Conservation (phyloP, 306 rosid genomes). For the Cucurbita maxima region DNA sequence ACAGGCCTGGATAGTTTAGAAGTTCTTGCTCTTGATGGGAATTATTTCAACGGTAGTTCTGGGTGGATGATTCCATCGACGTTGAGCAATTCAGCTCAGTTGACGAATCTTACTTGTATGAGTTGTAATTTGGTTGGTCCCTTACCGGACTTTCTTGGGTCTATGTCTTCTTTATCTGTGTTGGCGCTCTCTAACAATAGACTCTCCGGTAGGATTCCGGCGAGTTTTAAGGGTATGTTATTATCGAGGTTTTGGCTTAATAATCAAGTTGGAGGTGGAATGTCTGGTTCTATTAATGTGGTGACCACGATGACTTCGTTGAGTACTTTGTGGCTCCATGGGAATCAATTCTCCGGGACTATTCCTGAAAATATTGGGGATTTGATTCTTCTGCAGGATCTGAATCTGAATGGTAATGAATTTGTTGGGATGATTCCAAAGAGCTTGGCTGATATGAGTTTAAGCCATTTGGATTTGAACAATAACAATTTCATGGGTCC, state of each 20-base stretch:
- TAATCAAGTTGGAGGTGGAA: constrained; percentile 36
- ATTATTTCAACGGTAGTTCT: constrained; percentile 31
- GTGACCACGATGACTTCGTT: constrained; percentile 53
- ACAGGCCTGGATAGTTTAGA: constrained; percentile 41
- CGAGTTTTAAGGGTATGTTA: constrained; percentile 12
- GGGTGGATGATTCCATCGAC: constrained; percentile 62
- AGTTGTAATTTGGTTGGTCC: constrained; percentile 61
- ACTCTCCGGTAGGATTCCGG: constrained; percentile 44
- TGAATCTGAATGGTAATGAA: constrained; percentile 59
- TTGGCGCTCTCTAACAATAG: constrained; percentile 48
- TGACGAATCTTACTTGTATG: constrained; percentile 50
- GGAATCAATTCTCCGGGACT: constrained; percentile 54
- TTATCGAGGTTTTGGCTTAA: constrained; percentile 65
- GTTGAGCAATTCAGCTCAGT: constrained; percentile 30
- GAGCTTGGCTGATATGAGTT: constrained; percentile 34
- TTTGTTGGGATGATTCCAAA: constrained; percentile 69
- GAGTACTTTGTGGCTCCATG: constrained; percentile 70
- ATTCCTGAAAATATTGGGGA: constrained; percentile 62
- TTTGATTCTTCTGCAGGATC: constrained; percentile 45
- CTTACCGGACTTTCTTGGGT: constrained; percentile 57
- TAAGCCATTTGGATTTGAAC: constrained; percentile 49
- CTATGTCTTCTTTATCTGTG: constrained; percentile 39
- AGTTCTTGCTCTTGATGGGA: constrained; percentile 57
- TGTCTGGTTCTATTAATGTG: constrained; percentile 51
- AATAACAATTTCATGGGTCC: constrained; percentile 83